Evolutionary conservation across 2,329 filamentous ascomycete species (phyloP).

Genomic region (Ascochyta fabae): DNA sequence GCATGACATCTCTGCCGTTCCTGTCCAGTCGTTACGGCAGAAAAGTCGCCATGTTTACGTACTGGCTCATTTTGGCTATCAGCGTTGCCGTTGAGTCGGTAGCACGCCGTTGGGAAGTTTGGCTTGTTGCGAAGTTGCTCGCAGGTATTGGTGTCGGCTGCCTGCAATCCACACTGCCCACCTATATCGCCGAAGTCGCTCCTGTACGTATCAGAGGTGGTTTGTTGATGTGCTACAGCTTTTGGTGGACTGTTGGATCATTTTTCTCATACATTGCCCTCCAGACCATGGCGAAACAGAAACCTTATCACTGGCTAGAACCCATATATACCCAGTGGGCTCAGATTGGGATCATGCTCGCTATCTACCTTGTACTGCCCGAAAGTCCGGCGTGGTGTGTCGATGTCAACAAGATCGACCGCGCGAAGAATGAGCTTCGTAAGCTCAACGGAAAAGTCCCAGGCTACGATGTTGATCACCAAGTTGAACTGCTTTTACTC

Average conservation of each 20-base stretch:
- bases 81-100: constrained; percentile 29
- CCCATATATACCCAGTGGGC: constrained; percentile 47
- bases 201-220: constrained; percentile 52
- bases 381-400: constrained; percentile 50
- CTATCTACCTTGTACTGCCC: constrained; percentile 50
- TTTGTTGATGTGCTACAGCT: constrained; percentile 39
- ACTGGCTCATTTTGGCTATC: constrained; percentile 42
- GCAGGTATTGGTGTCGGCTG: neutral
- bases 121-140: neutral
- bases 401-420: constrained; percentile 13
- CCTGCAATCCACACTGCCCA: constrained; percentile 42
- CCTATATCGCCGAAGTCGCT: constrained; percentile 53
- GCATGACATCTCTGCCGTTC: constrained; percentile 36
- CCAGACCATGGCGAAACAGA: constrained; percentile 35
- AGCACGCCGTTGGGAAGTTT: neutral
- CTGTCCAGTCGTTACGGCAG: constrained; percentile 47
- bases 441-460: constrained; percentile 28
- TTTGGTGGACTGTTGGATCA: constrained; percentile 54
- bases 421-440: constrained; percentile 40
- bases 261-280: constrained; percentile 54
- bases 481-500: neutral
- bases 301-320: neutral
- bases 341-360: constrained; percentile 51
- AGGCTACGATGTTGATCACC: constrained; percentile 3
- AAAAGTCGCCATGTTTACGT: constrained; percentile 46